A percentile compares a stretch with the other conserved stretches of the same genome.
Conservation (phyloP, 345 rosid genomes). For the Aethionema arabicum region DNA sequence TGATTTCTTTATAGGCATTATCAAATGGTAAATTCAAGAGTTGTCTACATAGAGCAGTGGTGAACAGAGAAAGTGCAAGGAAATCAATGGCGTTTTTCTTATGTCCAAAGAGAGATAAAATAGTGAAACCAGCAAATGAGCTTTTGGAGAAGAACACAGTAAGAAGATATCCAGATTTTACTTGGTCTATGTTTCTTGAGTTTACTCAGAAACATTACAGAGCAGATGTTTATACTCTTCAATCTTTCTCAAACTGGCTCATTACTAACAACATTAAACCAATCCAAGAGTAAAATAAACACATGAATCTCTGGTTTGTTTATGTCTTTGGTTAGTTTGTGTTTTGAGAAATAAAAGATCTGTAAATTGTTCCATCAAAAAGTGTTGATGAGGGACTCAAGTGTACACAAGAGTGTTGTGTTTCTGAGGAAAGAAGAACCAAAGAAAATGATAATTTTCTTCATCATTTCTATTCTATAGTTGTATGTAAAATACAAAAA, state of each 20-base stretch:
- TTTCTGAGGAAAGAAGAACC: no score
- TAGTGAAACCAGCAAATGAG: constrained; percentile 72
- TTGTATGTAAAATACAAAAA: no score
- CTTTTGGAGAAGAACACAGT: constrained; percentile 51
- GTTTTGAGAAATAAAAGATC: no score
- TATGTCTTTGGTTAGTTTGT: not conserved
- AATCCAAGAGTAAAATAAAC: constrained; percentile 28
- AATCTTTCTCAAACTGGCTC: constrained; percentile 65
- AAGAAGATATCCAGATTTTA: constrained; percentile 80
- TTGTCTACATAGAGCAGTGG: constrained; percentile 93
- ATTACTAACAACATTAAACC: constrained; percentile 19
- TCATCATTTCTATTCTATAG: no score
- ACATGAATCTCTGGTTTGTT: constrained; percentile 1
- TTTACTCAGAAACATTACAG: constrained; percentile 91
- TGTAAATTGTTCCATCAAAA: no score
- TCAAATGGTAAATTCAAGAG: constrained; percentile 43
- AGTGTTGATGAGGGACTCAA: no score
- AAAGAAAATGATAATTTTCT: no score
- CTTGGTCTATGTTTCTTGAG: constrained; percentile 82
- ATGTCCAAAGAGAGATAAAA: constrained; percentile 79
- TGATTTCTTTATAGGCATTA: constrained; percentile 30
- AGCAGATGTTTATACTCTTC: constrained; percentile 88
- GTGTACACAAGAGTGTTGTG: no score
- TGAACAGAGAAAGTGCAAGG: constrained; percentile 69
- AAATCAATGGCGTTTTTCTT: constrained; percentile 93